Evolutionary conservation across 2,329 filamentous ascomycete genomes (phyloP).

Genomic region (Colletotrichum sansevieriae): DNA sequence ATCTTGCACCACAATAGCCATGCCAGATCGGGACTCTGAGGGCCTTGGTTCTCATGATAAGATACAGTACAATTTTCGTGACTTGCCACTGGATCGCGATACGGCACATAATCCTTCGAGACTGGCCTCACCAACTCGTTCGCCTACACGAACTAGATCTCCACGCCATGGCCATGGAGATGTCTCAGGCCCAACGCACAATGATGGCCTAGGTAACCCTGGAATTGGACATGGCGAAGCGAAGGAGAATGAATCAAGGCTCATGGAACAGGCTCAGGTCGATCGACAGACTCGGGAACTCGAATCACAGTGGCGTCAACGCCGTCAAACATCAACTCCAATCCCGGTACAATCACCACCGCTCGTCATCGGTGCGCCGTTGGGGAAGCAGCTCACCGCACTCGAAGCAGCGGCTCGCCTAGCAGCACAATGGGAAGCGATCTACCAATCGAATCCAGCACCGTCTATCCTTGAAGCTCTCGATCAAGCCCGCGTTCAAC

Average conservation of each 20-base stretch:
- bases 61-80: too few relatives aligned
- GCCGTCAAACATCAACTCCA: neutral
- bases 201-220: neutral
- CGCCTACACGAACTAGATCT: too few relatives aligned
- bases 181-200: neutral
- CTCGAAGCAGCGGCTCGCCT: constrained; percentile 54
- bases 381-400: constrained; percentile 53
- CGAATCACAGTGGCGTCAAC: constrained; percentile 11
- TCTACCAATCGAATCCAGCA: constrained; percentile 45
- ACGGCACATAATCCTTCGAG: too few relatives aligned
- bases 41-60: too few relatives aligned
- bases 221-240: neutral
- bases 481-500: constrained; percentile 15
- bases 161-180: neutral
- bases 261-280: constrained; percentile 15
- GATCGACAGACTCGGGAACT: constrained; percentile 22
- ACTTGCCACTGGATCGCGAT: too few relatives aligned
- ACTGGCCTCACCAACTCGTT: too few relatives aligned
- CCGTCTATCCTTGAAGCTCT: constrained; percentile 32
- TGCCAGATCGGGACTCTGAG: too few relatives aligned
- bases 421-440: constrained; percentile 52
- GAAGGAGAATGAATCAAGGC: constrained; percentile 4
- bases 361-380: constrained; percentile 51
- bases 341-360: constrained; percentile 43
- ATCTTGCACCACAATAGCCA: too few relatives aligned